phyloP scores from a whole-genome alignment of 2,329 filamentous ascomycete genomes.

The Acephala macrosclerotiorum region DNA sequence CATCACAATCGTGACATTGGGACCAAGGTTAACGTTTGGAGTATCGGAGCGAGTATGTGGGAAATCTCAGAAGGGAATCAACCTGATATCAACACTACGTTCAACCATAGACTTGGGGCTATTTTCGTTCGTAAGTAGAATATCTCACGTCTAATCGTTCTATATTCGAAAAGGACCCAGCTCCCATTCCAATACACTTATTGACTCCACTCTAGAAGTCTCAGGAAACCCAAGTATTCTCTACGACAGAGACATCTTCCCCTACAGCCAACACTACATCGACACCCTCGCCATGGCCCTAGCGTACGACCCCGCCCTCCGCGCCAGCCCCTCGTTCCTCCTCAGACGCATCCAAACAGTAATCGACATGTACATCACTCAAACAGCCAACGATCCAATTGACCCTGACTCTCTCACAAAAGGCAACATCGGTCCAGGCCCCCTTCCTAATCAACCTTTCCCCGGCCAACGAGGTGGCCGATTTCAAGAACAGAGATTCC shows the following conservation, averaged over 20 bases:
- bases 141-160: not conserved
- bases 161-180: not conserved
- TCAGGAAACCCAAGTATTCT: not conserved
- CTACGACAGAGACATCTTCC: not conserved
- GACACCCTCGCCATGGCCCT: not conserved
- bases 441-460: too few species aligned
- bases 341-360: not conserved
- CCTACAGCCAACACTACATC: not conserved
- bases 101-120: not conserved
- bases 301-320: not conserved
- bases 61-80: not conserved
- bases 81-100: not conserved
- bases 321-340: not conserved
- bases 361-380: not conserved
- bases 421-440: not conserved
- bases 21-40: not conserved
- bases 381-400: not conserved
- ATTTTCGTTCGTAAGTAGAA: not conserved
- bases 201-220: not conserved
- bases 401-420: not conserved
- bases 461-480: too few species aligned
- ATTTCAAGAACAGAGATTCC: too few species aligned
- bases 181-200: not conserved
- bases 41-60: not conserved
- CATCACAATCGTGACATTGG: not conserved